A percentile compares a stretch with the other conserved stretches of the same genome.
Conservation (phyloP, 768 basidiomycete genomes). For the Lactarius pseudohatsudake region DNA sequence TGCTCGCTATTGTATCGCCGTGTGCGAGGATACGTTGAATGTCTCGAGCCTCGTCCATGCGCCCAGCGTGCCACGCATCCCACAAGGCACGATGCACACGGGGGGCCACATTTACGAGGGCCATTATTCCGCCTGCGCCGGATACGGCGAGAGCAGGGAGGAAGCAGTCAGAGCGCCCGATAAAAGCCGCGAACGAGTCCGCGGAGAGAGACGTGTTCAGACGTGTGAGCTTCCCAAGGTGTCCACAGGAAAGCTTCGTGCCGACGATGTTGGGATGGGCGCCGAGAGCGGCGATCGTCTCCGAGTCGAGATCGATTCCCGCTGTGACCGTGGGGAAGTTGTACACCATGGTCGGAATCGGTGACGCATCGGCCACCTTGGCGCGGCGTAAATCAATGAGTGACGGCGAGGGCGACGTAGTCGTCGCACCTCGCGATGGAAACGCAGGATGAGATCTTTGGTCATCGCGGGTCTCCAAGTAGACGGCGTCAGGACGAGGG, state of each 20-base stretch:
- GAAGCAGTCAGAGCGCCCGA: constrained; percentile 73
- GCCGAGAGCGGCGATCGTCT: constrained; percentile 65
- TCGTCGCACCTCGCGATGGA: constrained; percentile 57
- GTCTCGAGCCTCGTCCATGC: constrained; percentile 56
- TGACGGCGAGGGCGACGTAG: constrained; percentile 4
- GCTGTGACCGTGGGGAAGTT: constrained; percentile 83
- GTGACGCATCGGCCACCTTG: constrained; percentile 67
- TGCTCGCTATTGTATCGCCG: constrained; percentile 63
- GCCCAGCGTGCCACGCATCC: constrained; percentile 37
- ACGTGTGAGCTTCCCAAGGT: constrained; percentile 80
- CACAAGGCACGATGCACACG: constrained; percentile 19
- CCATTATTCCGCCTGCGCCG: constrained; percentile 66
- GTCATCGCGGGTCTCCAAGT: constrained; percentile 69
- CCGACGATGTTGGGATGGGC: constrained; percentile 85
- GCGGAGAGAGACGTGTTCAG: constrained; percentile 58
- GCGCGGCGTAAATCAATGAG: constrained; percentile 21
- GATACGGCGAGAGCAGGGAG: constrained; percentile 59
- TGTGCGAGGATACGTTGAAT: constrained; percentile 62
- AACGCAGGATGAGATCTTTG: constrained; percentile 58
- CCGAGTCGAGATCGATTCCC: constrained; percentile 82
- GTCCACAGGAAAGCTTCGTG: constrained; percentile 81
- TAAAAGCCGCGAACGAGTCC: constrained; percentile 64
- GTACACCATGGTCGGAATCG: constrained; percentile 77
- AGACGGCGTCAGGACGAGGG: constrained; percentile 72
- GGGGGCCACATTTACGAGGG: constrained; percentile 53